A percentile compares a stretch with the other conserved stretches of the same genome.
Conservation (phyloP, 1,284 basidiomycete genomes). For the Tremellales sp. region DNA sequence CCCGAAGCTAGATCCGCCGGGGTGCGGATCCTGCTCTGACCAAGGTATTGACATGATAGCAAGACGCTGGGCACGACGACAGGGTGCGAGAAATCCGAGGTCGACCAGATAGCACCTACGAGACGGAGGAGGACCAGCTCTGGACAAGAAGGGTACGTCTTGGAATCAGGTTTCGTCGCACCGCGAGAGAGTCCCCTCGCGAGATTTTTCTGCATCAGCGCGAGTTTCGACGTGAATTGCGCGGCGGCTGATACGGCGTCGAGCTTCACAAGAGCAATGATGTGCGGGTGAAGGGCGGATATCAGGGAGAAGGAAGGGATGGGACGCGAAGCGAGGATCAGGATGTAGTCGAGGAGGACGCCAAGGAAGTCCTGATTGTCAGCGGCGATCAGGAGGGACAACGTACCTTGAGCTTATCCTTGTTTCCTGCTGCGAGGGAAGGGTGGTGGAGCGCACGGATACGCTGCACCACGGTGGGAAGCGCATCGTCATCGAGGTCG, state of each 20-base stretch:
- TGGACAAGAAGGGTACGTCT: slow-evolving; percentile 81
- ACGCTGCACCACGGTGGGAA: slow-evolving; percentile 81
- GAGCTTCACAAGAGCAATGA: slow-evolving; percentile 71
- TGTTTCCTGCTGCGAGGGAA: slow-evolving; percentile 85
- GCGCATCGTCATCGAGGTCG: slow-evolving; percentile 62
- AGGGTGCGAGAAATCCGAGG: slow-evolving; percentile 87
- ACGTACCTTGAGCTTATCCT: slow-evolving; percentile 78
- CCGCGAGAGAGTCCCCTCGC: slow-evolving; percentile 76
- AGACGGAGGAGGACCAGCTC: slow-evolving; percentile 80
- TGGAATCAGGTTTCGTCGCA: slow-evolving; percentile 59
- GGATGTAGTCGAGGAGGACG: slow-evolving; percentile 86
- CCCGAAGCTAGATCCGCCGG: slow-evolving; percentile 75
- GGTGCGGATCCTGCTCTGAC: slow-evolving; percentile 72
- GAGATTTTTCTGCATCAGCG: slow-evolving; percentile 92
- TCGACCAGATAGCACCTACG: slow-evolving; percentile 82
- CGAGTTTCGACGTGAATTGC: slow-evolving; percentile 76
- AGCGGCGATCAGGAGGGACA: not conserved
- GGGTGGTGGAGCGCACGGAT: slow-evolving; percentile 89
- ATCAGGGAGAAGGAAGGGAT: slow-evolving; percentile 58
- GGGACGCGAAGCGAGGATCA: slow-evolving; percentile 68
- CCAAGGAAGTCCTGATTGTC: slow-evolving; percentile 61
- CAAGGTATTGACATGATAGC: slow-evolving; percentile 88
- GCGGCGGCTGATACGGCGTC: slow-evolving; percentile 78
- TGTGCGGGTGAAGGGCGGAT: slow-evolving; percentile 71
- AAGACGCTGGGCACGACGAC: slow-evolving; percentile 82